Percentiles rank a stretch among this genome's conserved stretches.
phyloP scores from a whole-genome alignment of 163 green algal species.

The Coccomyxa subellipsoidea region DNA sequence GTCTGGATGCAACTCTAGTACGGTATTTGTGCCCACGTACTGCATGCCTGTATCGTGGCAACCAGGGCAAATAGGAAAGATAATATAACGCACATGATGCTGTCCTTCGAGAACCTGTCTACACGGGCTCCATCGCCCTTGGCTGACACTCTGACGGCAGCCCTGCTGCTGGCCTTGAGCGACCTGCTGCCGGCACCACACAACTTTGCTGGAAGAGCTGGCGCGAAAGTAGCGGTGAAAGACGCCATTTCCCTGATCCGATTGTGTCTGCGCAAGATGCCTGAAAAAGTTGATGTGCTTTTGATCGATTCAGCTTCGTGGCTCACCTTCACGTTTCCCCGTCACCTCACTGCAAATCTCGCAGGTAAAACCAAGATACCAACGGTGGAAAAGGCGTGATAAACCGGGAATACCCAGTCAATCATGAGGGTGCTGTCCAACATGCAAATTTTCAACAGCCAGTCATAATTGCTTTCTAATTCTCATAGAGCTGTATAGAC shows the following conservation, averaged over 20 bases:
- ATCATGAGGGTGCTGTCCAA: too few species aligned
- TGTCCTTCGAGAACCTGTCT: slow-evolving; percentile 19
- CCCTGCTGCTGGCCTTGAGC: neutral
- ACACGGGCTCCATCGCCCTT: slow-evolving; percentile 11
- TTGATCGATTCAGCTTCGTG: neutral
- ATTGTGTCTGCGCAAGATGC: neutral
- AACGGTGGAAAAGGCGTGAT: too few species aligned
- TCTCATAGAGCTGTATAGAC: too few species aligned
- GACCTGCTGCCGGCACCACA: neutral
- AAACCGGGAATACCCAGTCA: too few species aligned
- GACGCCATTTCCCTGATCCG: neutral
- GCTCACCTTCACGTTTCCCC: neutral
- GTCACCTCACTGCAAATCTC: neutral
- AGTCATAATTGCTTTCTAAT: too few species aligned
- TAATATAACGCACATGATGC: slow-evolving; percentile 31
- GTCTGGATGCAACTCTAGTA: neutral
- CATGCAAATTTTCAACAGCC: too few species aligned
- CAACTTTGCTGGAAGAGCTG: neutral
- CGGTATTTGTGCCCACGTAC: neutral
- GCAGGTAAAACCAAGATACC: neutral
- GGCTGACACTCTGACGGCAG: neutral
- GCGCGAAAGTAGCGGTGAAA: neutral
- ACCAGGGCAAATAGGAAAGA: too few species aligned
- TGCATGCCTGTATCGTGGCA: neutral
- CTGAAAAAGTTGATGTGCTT: neutral